Evolutionary conservation across 148 eudicot genomes (phyloP), one percentile per base, ranked within the genome.

Genomic region (Chenopodium quinoa): DNA sequence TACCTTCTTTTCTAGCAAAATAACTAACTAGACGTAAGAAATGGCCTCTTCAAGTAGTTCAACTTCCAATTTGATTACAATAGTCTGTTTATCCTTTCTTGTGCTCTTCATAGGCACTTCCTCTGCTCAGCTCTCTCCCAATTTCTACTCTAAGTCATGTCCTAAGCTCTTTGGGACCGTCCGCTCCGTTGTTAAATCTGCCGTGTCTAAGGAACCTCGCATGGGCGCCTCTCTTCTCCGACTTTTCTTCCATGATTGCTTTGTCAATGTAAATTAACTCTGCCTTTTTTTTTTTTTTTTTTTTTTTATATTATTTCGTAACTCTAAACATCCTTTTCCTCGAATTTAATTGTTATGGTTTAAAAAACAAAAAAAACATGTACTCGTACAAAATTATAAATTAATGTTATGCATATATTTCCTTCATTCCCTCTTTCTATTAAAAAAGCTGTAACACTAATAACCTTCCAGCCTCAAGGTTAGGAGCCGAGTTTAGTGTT

Each of bases 151-250:
- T 4, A 81, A 27, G 56, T 75, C 83, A 7, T 81, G 83, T 16
- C 83, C 83, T 4, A 75, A 75, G 10, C 74, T 81, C 6, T 67
- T 81, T 23, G 50, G 8, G 66, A 67, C 79, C 2, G 83, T 81
- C 10, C 7, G 34, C 4, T 52, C 83, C 2, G 83, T 81, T 10
- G 83, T 81, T 32, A 1, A 77, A n/a, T 73, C 82, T 63, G 90
- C 90, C 22, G 87, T 88, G 44, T 22, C 85, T 3, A 82, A 86
- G 68, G 90, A 88, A 67, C 73, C 56, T 50, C 88, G 90, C 40
- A 88, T 88, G 87, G 90, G 88, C 3, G 88, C 90, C 44, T 88
- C 90, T 73, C 85, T 88, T 44, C 86, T 87, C 72, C 86, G 89
- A 19, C 84, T 87, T 22, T 82, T 80, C 80, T 87, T 87, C 83